Evolutionary conservation across 495 filamentous ascomycete genomes (phyloP).

Genomic region (Penicillium angulare): DNA sequence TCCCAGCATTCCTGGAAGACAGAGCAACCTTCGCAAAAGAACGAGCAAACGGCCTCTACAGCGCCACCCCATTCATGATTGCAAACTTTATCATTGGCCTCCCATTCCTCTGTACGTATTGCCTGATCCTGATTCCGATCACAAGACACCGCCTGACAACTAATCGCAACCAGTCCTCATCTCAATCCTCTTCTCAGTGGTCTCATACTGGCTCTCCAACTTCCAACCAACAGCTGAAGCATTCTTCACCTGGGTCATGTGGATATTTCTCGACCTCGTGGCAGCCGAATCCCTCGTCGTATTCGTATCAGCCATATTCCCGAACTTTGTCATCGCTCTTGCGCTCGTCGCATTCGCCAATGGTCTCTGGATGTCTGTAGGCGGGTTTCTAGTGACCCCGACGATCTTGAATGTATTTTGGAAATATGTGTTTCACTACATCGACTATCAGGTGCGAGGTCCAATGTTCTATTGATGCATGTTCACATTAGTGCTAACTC

Average conservation of each 20-base stretch:
- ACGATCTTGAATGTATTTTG: constrained; percentile 75
- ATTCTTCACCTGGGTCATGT: constrained; percentile 81
- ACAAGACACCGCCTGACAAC: not conserved
- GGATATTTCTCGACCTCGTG: constrained; percentile 81
- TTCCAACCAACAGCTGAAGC: constrained; percentile 62
- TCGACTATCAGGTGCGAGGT: constrained; percentile 64
- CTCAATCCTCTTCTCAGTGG: constrained; percentile 66
- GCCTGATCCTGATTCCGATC: too few relatives aligned
- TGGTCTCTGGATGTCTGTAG: constrained; percentile 82
- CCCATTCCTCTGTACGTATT: constrained; percentile 62
- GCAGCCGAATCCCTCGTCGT: constrained; percentile 81
- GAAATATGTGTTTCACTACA: constrained; percentile 81
- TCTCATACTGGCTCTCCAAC: constrained; percentile 78
- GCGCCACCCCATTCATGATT: constrained; percentile 65
- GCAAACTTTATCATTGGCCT: constrained; percentile 80
- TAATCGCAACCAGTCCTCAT: constrained; percentile 54
- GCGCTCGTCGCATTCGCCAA: constrained; percentile 79
- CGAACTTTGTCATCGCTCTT: constrained; percentile 73
- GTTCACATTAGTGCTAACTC: not conserved
- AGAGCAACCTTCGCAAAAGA: constrained; percentile 71
- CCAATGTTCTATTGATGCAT: not conserved
- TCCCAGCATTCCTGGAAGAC: constrained; percentile 80
- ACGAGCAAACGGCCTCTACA: constrained; percentile 77
- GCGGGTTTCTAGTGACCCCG: constrained; percentile 74
- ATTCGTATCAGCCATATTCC: constrained; percentile 66